Base-by-base conservation (phyloP, 2,329 filamentous ascomycete species). In the Aspergillus hiratsukae region DNA sequence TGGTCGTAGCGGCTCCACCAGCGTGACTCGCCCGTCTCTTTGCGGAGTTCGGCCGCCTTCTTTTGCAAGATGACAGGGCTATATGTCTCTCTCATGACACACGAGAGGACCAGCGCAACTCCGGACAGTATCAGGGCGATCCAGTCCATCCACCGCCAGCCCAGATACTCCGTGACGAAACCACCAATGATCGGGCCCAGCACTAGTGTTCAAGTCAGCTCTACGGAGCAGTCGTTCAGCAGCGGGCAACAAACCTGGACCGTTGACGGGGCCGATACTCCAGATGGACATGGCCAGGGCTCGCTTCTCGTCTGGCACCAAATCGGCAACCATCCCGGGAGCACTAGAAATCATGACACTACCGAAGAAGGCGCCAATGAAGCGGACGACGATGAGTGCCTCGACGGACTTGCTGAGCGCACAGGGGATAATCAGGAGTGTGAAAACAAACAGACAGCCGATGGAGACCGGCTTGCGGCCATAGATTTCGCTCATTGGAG, bases 111-210 rank as follows among this genome's bases (percentile, higher is more conserved):
- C 55, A 86, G 82, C 0, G 84, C 84, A 0, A 81, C 78, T 0
- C 83, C 89, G 0, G 83, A 82, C 9, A 90, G 79, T 52, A 95
- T 92, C 66, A 93, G 75, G 8, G 87, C 83, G 21, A 94, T 80
- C 88, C 90, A 96, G 67, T 89, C 89, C 40, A 87, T 87, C 90
- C 91, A 96, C 29, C 91, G 78, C 92, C 92, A 97, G 10, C 90
- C 91, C 2, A 94, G 77, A 60, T 77, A 78, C 56, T 79, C 69
- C 4, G 78, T 90, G 1, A 89, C 83, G 63, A 96, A 95, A 0
- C 91, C 91, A 23, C 91, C 91, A 35, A 96, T 87, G 0, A 92
- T 75, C 0, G 88, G 87, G 0, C 87, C 86, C 29, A 85, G 76
- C 0, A 77, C 74, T 73, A 52, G 14, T 8, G 1, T 6, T 10